Evolutionary conservation across 495 filamentous ascomycete genomes (phyloP).

Genomic region (Cladorrhinum samala): DNA sequence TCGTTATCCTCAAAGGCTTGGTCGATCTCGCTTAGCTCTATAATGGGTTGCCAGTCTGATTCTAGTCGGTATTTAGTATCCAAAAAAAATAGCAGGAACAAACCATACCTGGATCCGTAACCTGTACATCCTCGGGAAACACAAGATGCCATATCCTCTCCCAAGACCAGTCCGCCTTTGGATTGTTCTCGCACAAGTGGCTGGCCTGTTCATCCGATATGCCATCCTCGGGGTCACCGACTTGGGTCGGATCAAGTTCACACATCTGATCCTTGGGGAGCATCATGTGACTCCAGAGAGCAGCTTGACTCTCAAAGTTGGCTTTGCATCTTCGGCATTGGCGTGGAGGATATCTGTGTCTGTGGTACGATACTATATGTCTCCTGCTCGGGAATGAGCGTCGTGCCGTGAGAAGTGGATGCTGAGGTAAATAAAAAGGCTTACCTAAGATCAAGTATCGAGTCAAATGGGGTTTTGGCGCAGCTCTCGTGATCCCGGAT

Average conservation of each 20-base stretch:
- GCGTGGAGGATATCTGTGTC: not conserved
- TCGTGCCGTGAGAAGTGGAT: not conserved
- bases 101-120: constrained; percentile 16
- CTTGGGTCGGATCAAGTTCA: constrained; percentile 2
- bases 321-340: constrained; percentile 24
- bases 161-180: constrained; percentile 14
- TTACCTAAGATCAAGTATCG: constrained; percentile 21
- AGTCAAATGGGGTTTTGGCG: constrained; percentile 19
- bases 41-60: constrained; percentile 18
- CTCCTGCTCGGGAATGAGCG: constrained; percentile 9
- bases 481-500: constrained; percentile 29
- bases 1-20: constrained; percentile 21
- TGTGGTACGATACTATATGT: constrained; percentile 18
- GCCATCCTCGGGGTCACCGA: constrained; percentile 20
- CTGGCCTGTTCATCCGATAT: constrained; percentile 13
- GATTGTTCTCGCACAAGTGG: not conserved
- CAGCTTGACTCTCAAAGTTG: constrained; percentile 4
- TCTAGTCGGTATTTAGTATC: constrained; percentile 14
- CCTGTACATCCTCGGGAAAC: constrained; percentile 16
- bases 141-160: constrained; percentile 16
- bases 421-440: not conserved
- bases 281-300: constrained; percentile 14
- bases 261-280: constrained; percentile 24
- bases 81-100: not conserved
- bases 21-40: constrained; percentile 25